Base-by-base conservation (phyloP, 768 basidiomycete species). In the Termitomyces sp. region DNA sequence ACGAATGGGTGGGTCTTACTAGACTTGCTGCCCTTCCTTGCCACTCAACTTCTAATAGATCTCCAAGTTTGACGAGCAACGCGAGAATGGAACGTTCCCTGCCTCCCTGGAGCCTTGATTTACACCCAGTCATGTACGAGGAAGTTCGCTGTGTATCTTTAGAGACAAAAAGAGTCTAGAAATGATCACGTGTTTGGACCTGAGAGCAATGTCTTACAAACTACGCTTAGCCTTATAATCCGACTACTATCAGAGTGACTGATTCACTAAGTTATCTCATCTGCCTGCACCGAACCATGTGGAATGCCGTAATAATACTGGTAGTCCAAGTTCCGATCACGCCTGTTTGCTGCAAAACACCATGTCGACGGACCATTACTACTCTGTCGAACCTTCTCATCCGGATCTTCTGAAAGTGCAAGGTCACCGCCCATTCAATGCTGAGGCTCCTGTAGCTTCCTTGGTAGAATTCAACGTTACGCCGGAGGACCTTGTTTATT, bases 81-180 rank as follows among this genome's bases (percentile, higher is more conserved):
- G 96, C 73, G 95, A 98, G 73, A 87, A 76, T 66, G 94, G 92
- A 61, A 91, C 90, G 25, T 97, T 97, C 86, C 92, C 94, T 38
- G 91, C 92, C 11, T 93, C 92, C 12, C 78, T 97, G 69, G 93
- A 96, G 70, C 81, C 81, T 60, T 82, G 69, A 74, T 58, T 32
- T 29, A 29, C 12, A 54, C 43, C 31, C 20, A 37, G 29, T 58
- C 56, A 49, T 51, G 50, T 51, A 56, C n/a, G 38, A 61, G 38
- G 11, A 31, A 42, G 31, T 57, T 60, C 15, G 3, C 29, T 47
- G 48, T 50, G 38, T 63, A 60, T 15, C 47, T 48, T 47, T 48
- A 47, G 31, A 43, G 54, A 42, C 40, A 55, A 61, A 64, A 60
- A 60, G 51, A 56, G 63, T 37, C 55, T 62, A 57, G 57, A 65